Evolutionary conservation across 768 basidiomycete genomes (phyloP).

Genomic region (Amanita molliuscula): DNA sequence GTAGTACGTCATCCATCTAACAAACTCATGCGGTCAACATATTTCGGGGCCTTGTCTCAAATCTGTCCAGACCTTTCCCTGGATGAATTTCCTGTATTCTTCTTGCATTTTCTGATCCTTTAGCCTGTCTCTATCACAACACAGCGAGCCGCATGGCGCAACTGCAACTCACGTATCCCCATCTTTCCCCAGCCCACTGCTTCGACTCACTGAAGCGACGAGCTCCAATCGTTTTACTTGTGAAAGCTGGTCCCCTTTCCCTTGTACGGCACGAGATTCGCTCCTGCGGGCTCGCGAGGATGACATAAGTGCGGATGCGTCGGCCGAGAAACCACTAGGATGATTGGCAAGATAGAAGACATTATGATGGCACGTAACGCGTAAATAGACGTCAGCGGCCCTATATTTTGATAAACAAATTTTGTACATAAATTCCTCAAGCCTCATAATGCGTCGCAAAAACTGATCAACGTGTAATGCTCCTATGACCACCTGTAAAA

Average conservation of each 20-base stretch:
- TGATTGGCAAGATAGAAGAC: no score
- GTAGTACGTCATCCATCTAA: conserved; percentile 42
- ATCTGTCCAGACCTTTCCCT: conserved; percentile 41
- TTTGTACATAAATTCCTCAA: no score
- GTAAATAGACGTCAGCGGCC: no score
- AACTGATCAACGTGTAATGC: no score
- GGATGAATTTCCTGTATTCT: conserved; percentile 56
- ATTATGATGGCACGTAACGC: no score
- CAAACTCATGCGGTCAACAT: not conserved
- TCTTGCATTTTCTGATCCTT: conserved; percentile 51
- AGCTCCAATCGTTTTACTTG: conserved; percentile 41
- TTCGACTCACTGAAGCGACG: conserved; percentile 66
- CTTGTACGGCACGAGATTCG: not conserved
- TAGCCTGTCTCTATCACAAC: conserved; percentile 38
- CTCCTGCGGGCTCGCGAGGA: not conserved
- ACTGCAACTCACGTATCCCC: conserved; percentile 56
- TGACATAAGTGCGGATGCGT: no score
- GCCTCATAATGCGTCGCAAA: no score
- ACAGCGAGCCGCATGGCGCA: not conserved
- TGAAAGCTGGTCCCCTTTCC: not conserved
- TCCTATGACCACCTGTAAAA: no score
- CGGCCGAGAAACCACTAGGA: no score
- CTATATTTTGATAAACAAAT: no score
- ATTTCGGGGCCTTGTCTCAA: not conserved
- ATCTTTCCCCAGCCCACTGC: conserved; percentile 63